phyloP scores from a whole-genome alignment of 805 yeast genomes.

The Zygosaccharomyces gambellarensis region DNA sequence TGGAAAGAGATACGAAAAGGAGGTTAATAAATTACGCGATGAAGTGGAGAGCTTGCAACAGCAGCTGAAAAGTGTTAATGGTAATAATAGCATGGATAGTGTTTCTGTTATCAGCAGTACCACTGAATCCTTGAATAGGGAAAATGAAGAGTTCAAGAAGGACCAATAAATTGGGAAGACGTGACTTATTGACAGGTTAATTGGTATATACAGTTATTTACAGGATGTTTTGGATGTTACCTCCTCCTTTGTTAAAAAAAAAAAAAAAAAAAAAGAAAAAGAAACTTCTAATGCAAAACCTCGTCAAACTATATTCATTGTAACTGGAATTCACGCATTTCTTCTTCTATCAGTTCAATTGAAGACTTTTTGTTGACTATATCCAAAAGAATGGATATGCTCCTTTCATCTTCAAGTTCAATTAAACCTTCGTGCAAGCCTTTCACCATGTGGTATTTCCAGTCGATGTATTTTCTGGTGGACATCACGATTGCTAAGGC shows the following conservation, averaged over 20 bases:
- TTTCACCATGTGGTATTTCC: conserved; percentile 53
- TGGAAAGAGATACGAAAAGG: conserved; percentile 85
- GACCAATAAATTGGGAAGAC: neutral
- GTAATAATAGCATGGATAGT: conserved; percentile 2
- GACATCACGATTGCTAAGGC: conserved; percentile 65
- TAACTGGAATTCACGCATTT: conserved; percentile 17
- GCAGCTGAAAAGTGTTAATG: conserved; percentile 15
- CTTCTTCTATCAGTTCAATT: conserved; percentile 17
- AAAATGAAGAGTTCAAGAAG: conserved; percentile 9
- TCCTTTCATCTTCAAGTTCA: conserved; percentile 41
- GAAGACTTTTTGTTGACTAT: conserved; percentile 32
- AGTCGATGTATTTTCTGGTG: conserved; percentile 61
- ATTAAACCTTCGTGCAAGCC: conserved; percentile 39
- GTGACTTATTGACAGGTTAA: neutral
- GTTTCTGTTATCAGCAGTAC: conserved; percentile 7
- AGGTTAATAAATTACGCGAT: conserved; percentile 61
- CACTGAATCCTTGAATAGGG: conserved; percentile 11
- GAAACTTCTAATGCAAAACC: neutral
- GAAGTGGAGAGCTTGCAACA: conserved; percentile 66
- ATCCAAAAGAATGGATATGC: conserved; percentile 30
- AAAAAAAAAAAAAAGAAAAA: too few species aligned
- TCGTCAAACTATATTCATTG: conserved; percentile 3
- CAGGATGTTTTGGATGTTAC: conserved; percentile 1
- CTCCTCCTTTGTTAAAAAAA: neutral
- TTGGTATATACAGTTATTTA: conserved; percentile 4